Conservation (phyloP, 306 rosid genomes). For the Hylodesmum podocarpum region DNA sequence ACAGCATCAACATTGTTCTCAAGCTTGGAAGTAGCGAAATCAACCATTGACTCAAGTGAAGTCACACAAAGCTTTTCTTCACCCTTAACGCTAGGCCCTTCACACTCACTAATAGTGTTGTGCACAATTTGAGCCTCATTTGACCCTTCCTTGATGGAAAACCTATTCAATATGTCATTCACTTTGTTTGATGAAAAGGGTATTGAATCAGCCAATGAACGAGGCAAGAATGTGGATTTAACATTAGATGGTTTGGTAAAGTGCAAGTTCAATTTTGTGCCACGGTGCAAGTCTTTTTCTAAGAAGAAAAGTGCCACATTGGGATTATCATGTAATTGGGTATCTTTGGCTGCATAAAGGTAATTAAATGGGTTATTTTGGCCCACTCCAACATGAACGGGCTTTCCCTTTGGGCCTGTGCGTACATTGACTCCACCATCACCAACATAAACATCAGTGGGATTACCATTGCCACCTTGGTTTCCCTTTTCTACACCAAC, state of each 20-base stretch:
- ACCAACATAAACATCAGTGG: constrained; percentile 54
- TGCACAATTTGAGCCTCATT: constrained; percentile 43
- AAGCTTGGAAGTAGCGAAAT: constrained; percentile 64
- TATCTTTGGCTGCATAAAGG: constrained; percentile 39
- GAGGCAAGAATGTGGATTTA: constrained; percentile 52
- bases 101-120: constrained; percentile 58
- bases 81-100: constrained; percentile 43
- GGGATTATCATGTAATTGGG: constrained; percentile 65
- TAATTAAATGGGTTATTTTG: constrained; percentile 22
- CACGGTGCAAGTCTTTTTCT: constrained; percentile 59
- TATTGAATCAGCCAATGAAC: constrained; percentile 43
- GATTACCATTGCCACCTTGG: constrained; percentile 34
- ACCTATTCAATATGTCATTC: constrained; percentile 34
- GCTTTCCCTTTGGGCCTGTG: constrained; percentile 42
- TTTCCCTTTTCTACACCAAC: constrained; percentile 42
- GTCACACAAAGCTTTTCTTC: constrained; percentile 84
- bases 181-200: constrained; percentile 71
- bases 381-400: constrained; percentile 54
- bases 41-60: constrained; percentile 89
- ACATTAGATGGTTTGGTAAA: constrained; percentile 47
- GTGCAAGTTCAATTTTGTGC: constrained; percentile 50
- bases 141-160: constrained; percentile 51
- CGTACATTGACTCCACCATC: constrained; percentile 46
- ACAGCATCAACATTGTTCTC: constrained; percentile 53
- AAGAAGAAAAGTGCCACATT: constrained; percentile 73